These are phyloP conservation scores for Penicillium cinerascens DNA, from an alignment of 495 filamentous ascomycete species.

Conservation along the genomic window DNA sequence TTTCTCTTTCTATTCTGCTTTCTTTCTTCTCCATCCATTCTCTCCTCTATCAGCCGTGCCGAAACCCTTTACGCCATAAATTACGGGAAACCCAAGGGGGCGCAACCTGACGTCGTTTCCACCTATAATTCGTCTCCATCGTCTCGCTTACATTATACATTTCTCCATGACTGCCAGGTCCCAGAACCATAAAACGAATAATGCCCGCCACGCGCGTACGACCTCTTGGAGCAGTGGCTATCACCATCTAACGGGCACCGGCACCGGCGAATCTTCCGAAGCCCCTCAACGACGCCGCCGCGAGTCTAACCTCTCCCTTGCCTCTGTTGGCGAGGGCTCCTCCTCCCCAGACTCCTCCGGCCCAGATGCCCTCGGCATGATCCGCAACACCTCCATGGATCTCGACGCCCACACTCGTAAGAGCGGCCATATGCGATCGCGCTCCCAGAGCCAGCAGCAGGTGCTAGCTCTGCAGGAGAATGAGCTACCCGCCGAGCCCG, in stretches of 20 bases:
- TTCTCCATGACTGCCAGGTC: constrained; percentile 26
- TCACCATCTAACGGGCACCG: constrained; percentile 20
- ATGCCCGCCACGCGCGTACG: constrained; percentile 41
- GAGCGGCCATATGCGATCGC: constrained; percentile 31
- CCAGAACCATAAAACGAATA: constrained; percentile 25
- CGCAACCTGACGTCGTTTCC: constrained; percentile 22
- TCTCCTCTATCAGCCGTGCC: neutral
- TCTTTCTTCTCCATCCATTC: neutral
- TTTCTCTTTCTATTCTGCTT: neutral
- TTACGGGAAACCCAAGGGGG: constrained; percentile 23
- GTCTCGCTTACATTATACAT: constrained; percentile 15
- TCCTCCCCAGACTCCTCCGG: constrained; percentile 25
- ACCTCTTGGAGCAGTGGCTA: constrained; percentile 42
- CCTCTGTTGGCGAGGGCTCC: constrained; percentile 35
- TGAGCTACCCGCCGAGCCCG: constrained; percentile 11
- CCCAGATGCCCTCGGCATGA: constrained; percentile 22
- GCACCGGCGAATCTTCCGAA: constrained; percentile 28
- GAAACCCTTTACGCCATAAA: constrained; percentile 8
- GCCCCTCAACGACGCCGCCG: constrained; percentile 33
- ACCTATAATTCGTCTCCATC: constrained; percentile 8
- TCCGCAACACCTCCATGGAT: constrained; percentile 40
- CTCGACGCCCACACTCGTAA: constrained; percentile 19
- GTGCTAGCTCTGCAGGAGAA: constrained; percentile 20
- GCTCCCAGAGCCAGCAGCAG: constrained; percentile 34
- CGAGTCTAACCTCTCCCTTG: constrained; percentile 37